Evolutionary conservation across 805 yeast genomes (phyloP).

Genomic region (Saccharomycopsis fermentans): DNA sequence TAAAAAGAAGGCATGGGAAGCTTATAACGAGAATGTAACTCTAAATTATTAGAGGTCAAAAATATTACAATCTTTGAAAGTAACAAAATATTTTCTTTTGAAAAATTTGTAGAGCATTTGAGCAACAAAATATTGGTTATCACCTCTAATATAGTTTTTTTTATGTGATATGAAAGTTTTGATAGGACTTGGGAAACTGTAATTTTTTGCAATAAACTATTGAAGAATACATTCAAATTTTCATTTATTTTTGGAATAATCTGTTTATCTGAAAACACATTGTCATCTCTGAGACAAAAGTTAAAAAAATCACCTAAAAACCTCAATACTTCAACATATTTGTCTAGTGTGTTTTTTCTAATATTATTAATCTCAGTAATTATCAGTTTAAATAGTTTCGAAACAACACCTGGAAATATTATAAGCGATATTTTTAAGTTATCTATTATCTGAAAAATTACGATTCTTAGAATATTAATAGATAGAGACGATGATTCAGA

Average conservation of each 20-base stretch:
- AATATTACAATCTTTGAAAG: neutral
- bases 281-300: neutral
- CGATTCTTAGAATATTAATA: slow-evolving; percentile 1
- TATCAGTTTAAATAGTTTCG: slow-evolving; percentile 11
- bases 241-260: neutral
- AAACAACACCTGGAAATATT: slow-evolving; percentile 13
- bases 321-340: neutral
- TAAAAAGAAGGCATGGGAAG: neutral
- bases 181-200: neutral
- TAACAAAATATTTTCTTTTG: neutral
- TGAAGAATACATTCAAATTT: neutral
- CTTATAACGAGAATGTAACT: neutral
- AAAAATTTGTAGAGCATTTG: neutral
- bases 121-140: neutral
- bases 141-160: neutral
- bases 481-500: neutral
- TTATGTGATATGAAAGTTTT: neutral
- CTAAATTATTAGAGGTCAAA: neutral
- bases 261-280: neutral
- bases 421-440: slow-evolving; percentile 3
- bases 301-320: neutral
- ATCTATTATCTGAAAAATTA: slow-evolving; percentile 3
- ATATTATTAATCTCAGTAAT: slow-evolving; percentile 1
- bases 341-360: neutral
- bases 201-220: neutral